These are phyloP conservation scores for Chrysoporthe deuterocubensis DNA, from an alignment of 2,329 filamentous ascomycete genomes.

Conservation along the genomic window DNA sequence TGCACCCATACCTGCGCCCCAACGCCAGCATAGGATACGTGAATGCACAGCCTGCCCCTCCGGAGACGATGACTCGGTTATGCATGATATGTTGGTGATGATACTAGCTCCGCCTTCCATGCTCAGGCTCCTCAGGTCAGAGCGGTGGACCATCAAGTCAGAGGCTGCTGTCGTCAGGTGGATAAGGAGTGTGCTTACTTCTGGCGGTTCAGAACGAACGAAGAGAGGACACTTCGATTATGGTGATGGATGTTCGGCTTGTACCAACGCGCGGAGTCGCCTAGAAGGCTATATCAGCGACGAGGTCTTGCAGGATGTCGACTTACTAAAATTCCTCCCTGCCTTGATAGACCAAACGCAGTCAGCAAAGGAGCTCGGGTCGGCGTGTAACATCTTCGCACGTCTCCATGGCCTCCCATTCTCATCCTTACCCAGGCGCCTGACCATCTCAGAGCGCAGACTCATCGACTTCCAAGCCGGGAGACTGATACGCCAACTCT, in stretches of 20 bases:
- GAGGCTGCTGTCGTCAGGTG: conserved; percentile 52
- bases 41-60: conserved; percentile 42
- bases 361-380: conserved; percentile 33
- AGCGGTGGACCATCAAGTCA: conserved; percentile 48
- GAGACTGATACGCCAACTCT: conserved; percentile 49
- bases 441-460: conserved; percentile 42
- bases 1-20: conserved; percentile 38
- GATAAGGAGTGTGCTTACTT: conserved; percentile 39
- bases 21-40: conserved; percentile 47
- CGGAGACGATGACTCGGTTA: neutral
- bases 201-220: neutral
- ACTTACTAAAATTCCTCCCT: conserved; percentile 44
- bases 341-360: conserved; percentile 45
- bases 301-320: conserved; percentile 9
- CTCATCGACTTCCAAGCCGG: conserved; percentile 53
- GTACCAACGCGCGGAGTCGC: neutral
- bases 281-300: neutral
- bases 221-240: conserved; percentile 7
- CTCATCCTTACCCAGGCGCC: conserved; percentile 39
- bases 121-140: conserved; percentile 51
- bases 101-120: conserved; percentile 48
- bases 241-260: neutral
- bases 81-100: conserved; percentile 44
- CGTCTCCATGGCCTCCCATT: conserved; percentile 45
- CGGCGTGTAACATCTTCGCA: conserved; percentile 49